Evolutionary conservation across 345 rosid genomes (phyloP), one percentile per base, ranked within the genome.

Genomic region (Trapa incisa): DNA sequence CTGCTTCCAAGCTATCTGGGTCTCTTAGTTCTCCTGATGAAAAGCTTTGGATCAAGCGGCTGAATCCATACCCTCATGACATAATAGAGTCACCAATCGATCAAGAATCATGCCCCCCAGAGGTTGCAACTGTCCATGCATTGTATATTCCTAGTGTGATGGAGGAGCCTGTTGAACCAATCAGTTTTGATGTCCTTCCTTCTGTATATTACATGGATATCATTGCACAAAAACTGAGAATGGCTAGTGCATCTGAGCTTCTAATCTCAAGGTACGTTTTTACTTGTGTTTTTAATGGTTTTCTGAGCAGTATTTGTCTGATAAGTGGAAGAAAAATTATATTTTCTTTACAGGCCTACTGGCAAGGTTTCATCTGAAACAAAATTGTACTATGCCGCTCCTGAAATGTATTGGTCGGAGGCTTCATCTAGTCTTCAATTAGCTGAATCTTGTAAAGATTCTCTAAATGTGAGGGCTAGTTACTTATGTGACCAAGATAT

Each of bases 311-410:
- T 13, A n/a, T 43, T 38, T 68, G 9, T 60, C 11, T 64, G 71
- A 39, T 36, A 35, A 73, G 50, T 58, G 48, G 47, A 37, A 74
- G 65, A 56, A 75, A 70, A 10, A 38, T 62, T 64, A 65, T 65
- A 17, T 66, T 63, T 76, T 47, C 70, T 69, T 68, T 58, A 78
- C 87, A 90, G 98, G 86, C 73, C 84, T 67, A 54, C 90, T 73
- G 96, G 98, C 63, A 93, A 83, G 83, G 80, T 92, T 70, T 84
- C 88, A 22, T 93, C 92, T 15, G 98, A 93, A 78, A 81, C 81
- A 67, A 87, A 97, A 77, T 67, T 93, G 70, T 86, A 88, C 79
- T 81, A 75, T 79, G 72, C 86, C 75, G 84, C 80, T 70, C 84
- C 89, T 33, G 81, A 75, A 33, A 72, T 75, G 54, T 73, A 48